A percentile compares a stretch with the other conserved stretches of the same genome.
These are phyloP conservation scores for Kondoa subrosea DNA, from an alignment of 768 basidiomycete genomes.

Conservation along the genomic window DNA sequence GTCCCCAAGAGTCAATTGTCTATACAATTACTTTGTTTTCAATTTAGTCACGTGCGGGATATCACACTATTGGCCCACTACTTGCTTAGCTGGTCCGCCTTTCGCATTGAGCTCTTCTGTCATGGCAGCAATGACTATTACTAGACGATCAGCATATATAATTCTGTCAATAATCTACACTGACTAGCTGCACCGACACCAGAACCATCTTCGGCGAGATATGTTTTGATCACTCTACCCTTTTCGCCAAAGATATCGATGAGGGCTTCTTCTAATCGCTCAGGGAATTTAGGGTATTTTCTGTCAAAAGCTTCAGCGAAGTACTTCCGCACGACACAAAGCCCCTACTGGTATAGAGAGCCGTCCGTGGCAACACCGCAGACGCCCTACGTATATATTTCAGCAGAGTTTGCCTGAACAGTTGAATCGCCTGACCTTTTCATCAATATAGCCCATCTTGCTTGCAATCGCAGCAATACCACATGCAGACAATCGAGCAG, in stretches of 20 bases:
- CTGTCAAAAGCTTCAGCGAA: constrained; percentile 5
- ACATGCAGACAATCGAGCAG: constrained; percentile 78
- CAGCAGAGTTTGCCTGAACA: not conserved
- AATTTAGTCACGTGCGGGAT: too few species aligned
- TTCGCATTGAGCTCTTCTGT: not conserved
- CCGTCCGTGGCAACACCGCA: constrained; percentile 78
- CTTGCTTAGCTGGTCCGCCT: not conserved
- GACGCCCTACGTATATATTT: not conserved
- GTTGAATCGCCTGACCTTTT: constrained; percentile 33
- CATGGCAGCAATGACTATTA: not conserved
- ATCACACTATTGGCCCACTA: not conserved
- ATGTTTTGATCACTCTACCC: constrained; percentile 62
- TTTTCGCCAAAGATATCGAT: constrained; percentile 92
- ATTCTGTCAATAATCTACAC: not conserved
- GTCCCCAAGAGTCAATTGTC: too few species aligned
- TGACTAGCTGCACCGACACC: constrained; percentile 68
- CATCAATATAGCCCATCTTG: constrained; percentile 84
- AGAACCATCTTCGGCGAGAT: constrained; percentile 77
- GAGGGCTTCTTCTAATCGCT: constrained; percentile 79
- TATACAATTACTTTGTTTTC: too few species aligned
- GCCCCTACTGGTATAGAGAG: constrained; percentile 75
- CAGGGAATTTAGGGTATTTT: constrained; percentile 96
- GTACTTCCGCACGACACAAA: constrained; percentile 16
- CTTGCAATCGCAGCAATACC: constrained; percentile 92
- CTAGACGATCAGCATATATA: not conserved